Evolutionary conservation across 345 rosid genomes (phyloP), one percentile per base, ranked within the genome.

Genomic region (Gossypium arboreum): DNA sequence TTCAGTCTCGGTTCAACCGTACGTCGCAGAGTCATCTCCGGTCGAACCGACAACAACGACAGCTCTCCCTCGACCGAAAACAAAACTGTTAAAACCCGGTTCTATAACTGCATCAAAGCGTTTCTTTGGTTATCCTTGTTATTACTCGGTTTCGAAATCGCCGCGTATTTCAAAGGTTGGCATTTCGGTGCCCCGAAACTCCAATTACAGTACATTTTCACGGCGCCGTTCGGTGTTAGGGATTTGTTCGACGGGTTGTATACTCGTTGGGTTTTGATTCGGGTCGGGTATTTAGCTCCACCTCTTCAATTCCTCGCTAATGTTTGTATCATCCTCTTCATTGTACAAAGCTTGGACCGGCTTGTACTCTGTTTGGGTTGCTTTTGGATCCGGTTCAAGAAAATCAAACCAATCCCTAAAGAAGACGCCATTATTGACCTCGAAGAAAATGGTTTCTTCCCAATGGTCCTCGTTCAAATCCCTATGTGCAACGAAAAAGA

Each of bases 401-500:
- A 86, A 81, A 90, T 94, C 73, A 88, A 89, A 80, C 97, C 98
- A 8, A 76, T 84, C 4, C 88, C 88, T 78, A 87, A 86, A 74
- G 81, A 68, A 1, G 86, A 76, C 15, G 62, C 84, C 4, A 47
- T 73, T 17, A 52, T 81, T 4, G 98, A 92, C 81, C 87, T 86
- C 18, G 98, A 94, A 78, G 84, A 84, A 20, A 44, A 75, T 22
- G 94, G 95, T n/a, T 82, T 64, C 79, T 91, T 88, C 79, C 98
- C 98, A 3, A 91, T 88, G 97, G 95, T 94, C 58, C 95, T 94
- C 54, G 91, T 94, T 62, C 98, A 94, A 84, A 94, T 94, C 79
- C 98, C 98, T 56, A 94, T 94, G 98, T 92, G 98, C 50, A 94
- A 94, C 27, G 98, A 94, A 67, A 91, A 84, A 76, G 98, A 94